Conservation (phyloP, 441 rosid species). For the Erodium moschatum region DNA sequence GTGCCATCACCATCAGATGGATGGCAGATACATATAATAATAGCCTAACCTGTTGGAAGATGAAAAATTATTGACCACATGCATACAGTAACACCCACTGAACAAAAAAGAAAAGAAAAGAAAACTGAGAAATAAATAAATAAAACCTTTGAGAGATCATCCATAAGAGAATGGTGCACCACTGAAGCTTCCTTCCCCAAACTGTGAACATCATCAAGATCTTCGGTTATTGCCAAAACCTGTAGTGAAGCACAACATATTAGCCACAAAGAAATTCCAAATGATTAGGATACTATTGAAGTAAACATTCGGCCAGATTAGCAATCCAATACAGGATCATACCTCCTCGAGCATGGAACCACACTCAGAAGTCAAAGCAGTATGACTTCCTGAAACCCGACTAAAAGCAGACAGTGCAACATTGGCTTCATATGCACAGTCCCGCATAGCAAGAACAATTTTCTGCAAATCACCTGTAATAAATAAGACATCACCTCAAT, state of each 20-base stretch:
- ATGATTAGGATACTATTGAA: background rate
- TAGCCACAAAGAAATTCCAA: slow-evolving; percentile 18
- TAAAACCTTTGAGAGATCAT: slow-evolving; percentile 72
- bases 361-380: slow-evolving; percentile 91
- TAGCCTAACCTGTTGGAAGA: too few species aligned
- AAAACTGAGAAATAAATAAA: slow-evolving; percentile 8
- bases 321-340: slow-evolving; percentile 13
- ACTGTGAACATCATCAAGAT: slow-evolving; percentile 78
- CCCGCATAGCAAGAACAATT: slow-evolving; percentile 80
- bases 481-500: background rate
- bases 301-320: background rate
- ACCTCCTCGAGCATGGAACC: slow-evolving; percentile 99
- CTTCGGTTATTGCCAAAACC: slow-evolving; percentile 89
- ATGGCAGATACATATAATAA: too few species aligned
- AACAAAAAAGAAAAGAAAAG: slow-evolving; percentile 11
- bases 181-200: slow-evolving; percentile 86
- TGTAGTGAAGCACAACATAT: slow-evolving; percentile 31
- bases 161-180: slow-evolving; percentile 63
- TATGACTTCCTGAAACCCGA: slow-evolving; percentile 69
- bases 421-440: slow-evolving; percentile 80
- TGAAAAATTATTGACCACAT: too few species aligned
- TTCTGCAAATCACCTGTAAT: slow-evolving; percentile 69
- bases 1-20: too few species aligned
- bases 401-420: slow-evolving; percentile 65
- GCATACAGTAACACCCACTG: too few species aligned